phyloP scores from a whole-genome alignment of 2,329 filamentous ascomycete genomes.

The Xylaria digitata region DNA sequence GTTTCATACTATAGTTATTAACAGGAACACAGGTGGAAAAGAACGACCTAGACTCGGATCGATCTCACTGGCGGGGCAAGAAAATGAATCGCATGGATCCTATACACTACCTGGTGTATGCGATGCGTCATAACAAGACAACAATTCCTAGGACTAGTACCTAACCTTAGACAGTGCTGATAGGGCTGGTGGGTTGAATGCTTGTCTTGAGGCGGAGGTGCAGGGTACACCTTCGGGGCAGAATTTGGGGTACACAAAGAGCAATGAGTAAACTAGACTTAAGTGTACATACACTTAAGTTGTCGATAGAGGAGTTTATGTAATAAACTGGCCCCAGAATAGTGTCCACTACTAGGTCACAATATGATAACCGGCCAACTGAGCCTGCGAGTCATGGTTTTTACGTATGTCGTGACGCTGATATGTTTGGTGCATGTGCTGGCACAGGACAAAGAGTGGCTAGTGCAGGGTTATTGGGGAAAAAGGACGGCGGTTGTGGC shows the following conservation, averaged over 20 bases:
- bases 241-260: too few species aligned
- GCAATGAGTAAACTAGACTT: too few species aligned
- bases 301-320: too few species aligned
- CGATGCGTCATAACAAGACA: constrained; percentile 16
- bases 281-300: too few species aligned
- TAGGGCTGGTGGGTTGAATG: constrained; percentile 1
- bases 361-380: neutral
- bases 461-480: constrained; percentile 7
- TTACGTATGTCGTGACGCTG: neutral
- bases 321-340: too few species aligned
- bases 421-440: constrained; percentile 17
- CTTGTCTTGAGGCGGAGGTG: neutral
- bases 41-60: constrained; percentile 30
- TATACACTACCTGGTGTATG: neutral
- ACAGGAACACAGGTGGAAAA: constrained; percentile 11
- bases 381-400: constrained; percentile 15
- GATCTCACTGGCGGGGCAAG: constrained; percentile 17
- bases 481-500: constrained; percentile 10
- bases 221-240: too few species aligned
- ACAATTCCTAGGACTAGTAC: too few species aligned
- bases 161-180: too few species aligned
- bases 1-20: constrained; percentile 35
- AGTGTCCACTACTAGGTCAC: neutral
- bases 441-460: constrained; percentile 24
- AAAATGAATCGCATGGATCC: constrained; percentile 18